Evolutionary conservation across 2,329 filamentous ascomycete species (phyloP), one percentile per base, ranked within the genome.

Genomic region (Neonectria ditissima): DNA sequence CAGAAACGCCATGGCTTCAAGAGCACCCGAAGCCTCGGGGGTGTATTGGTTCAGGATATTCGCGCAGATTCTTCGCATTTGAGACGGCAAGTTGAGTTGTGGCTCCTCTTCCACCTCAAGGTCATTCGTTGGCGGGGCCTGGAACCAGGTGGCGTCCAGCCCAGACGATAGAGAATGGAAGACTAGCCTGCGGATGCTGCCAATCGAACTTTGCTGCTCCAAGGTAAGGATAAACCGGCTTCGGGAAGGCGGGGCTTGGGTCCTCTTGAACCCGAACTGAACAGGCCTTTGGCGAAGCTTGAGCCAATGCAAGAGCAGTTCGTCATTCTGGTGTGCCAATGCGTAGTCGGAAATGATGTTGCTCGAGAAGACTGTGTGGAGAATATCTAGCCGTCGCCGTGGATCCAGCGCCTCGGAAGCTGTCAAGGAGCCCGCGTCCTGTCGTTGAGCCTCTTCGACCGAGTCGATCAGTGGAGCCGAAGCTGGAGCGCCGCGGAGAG

Each of bases 271-370:
- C n/a, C 54, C 59, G 8, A 60, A 48, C 16, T 65, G 57, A 16
- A 63, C 47, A 10, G 69, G 58, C 18, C 39, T 62, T 51, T 69
- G 69, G 22, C 78, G 75, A 24, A 77, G 60, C 16, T 75, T 56
- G 55, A 81, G 72, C 79, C 80, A 82, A 43, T 75, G 73, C 11
- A 81, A 63, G 11, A 81, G 70, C 5, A 67, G 63, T 32, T 74
- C 63, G 20, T 80, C 78, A 24, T 79, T 65, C 18, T 65, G 44
- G 20, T 37, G 34, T 16, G 34, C 34, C 34, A 52, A 22, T 28
- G 54, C 63, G 22, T 59, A 54, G 14, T 45, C n/a, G 18, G 70
- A 41, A 41, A 73, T 70, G 8, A 68, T 69, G 48, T 71, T 73
- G 24, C 66, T 61, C 26, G 44, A 66, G 57, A 64, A 69, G 28